Evolutionary conservation across 2,329 filamentous ascomycete species (phyloP), one percentile per base, ranked within the genome.

Genomic region (Stagonosporopsis tanaceti): DNA sequence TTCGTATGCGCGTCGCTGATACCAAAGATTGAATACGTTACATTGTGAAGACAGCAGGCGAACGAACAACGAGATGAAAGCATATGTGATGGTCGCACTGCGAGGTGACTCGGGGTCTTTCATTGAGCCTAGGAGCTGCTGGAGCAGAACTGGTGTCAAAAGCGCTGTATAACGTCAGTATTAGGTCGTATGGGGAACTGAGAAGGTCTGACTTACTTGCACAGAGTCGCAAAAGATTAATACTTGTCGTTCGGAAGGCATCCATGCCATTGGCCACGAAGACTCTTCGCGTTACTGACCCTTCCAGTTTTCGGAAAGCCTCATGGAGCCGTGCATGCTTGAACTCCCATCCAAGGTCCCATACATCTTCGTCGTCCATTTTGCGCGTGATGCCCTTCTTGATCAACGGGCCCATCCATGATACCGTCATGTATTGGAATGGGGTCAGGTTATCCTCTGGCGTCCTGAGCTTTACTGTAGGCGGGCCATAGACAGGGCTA

Each of bases 361-460:
- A 97, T 2, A 97, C 89, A 70, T 97, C 92, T 35, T 89, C 84
- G 37, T 93, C 88, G 34, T 92, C 79, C 8, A 97, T 79, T 64
- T 92, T 89, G 38, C 87, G 81, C 28, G 80, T 79, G 39, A 81
- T 84, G 1, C 89, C 91, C 24, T 87, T 76, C 1, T 80, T 78
- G 12, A 96, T 92, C 6, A 96, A 77, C 0, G 92, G 89, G 0
- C 81, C 80, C 78, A 96, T 89, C 93, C 93, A 97, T 0, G 86
- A 90, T 27, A 96, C 89, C 6, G 86, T 89, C 85, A 94, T 90
- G 77, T 92, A 97, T 64, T 93, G 90, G 84, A 91, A 93, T 0
- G 93, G 80, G 0, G 84, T 90, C 24, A 96, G 74, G 61, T 90
- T 87, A 65, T 97, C 93, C 73, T 97, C 93, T 0, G 93, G 89